Evolutionary conservation across 2,329 filamentous ascomycete genomes (phyloP), one percentile per base, ranked within the genome.

Genomic region (Huntiella moniliformis): DNA sequence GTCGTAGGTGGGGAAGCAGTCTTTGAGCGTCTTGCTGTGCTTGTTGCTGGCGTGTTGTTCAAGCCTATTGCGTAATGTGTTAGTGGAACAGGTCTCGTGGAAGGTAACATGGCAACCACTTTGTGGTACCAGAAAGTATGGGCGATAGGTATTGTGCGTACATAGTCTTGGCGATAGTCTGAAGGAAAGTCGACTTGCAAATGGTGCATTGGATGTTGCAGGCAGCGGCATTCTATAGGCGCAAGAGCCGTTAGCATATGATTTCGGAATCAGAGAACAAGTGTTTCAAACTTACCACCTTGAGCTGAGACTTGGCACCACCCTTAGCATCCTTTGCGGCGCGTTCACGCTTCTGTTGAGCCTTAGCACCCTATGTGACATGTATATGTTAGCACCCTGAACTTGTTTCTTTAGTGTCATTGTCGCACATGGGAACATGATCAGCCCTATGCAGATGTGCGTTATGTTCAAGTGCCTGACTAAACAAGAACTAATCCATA

Each of bases 161-260:
- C 74, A 79, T 76, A 56, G 78, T 78, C 51, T 71, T 74, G 58
- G 79, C 79, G 51, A 78, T 79, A 33, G 82, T 87, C 67, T 79
- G 79, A 54, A 86, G 71, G 66, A 87, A 86, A 28, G 79, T 82
- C 54, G 79, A 73, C 63, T 77, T 81, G 79, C 82, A 87, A 56
- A 76, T 67, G 53, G 73, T 65, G 70, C 82, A 87, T 62, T 83
- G 78, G 61, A 86, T 82, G 57, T 73, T 77, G 67, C 77, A 81
- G 50, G 82, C 81, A 54, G 77, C 68, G 54, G 72, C 68, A 65
- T 86, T 86, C 78, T 82, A 53, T 50, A 28, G 17, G 4, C 22
- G 15, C 28, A 38, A 17, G 17, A 46, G 16, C 22, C 28, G 12
- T 38, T 38, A 15, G 11, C 2, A 11, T 7, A 43, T 28, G 18